These are phyloP conservation scores for Zymoseptoria passerinii DNA, from an alignment of 2,329 filamentous ascomycete genomes.

Conservation along the genomic window DNA sequence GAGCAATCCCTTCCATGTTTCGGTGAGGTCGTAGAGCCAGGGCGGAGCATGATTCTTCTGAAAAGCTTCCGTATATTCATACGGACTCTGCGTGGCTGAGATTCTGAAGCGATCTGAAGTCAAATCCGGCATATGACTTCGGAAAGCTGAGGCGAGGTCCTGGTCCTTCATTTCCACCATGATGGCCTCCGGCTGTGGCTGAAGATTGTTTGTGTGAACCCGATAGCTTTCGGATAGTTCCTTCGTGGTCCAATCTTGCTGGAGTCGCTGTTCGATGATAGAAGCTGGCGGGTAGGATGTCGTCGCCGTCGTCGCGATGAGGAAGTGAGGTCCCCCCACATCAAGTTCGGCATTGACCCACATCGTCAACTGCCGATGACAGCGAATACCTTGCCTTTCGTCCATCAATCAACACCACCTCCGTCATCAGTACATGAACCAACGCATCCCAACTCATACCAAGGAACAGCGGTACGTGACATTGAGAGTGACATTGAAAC, in stretches of 20 bases:
- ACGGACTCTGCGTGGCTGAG: conserved; percentile 53
- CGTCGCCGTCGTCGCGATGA: conserved; percentile 5
- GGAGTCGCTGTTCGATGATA: neutral
- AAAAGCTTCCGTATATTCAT: conserved; percentile 45
- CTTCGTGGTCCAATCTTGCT: neutral
- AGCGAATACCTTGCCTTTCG: neutral
- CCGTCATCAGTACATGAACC: neutral
- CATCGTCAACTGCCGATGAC: neutral
- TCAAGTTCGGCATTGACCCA: neutral
- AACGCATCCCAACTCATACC: neutral
- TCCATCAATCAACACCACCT: neutral
- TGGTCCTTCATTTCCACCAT: conserved; percentile 4
- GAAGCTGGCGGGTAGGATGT: neutral
- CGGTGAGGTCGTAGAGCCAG: conserved; percentile 20
- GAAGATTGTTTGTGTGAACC: neutral
- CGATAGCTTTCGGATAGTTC: neutral
- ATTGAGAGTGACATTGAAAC: neutral
- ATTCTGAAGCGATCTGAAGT: conserved; percentile 51
- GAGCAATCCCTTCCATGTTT: conserved; percentile 19
- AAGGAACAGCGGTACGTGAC: neutral
- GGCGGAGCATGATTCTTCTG: conserved; percentile 20
- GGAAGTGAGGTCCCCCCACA: neutral
- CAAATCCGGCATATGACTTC: conserved; percentile 54
- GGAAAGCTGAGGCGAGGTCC: conserved; percentile 33
- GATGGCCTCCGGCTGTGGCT: too few relatives aligned